Conservation (phyloP, 2,329 filamentous ascomycete species). For the Trichophyton verrucosum region DNA sequence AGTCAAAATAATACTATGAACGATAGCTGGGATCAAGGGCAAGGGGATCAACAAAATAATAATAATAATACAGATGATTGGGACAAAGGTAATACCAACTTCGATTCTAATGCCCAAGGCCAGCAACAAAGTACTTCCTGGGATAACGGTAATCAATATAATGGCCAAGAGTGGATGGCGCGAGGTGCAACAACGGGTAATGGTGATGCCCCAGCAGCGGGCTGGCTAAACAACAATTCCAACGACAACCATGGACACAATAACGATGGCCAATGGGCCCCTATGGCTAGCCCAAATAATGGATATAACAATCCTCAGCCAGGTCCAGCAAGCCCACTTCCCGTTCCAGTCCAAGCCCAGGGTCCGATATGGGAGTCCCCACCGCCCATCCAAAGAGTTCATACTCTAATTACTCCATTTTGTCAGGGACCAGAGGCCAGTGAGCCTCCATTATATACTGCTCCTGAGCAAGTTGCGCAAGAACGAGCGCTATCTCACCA, state of each 20-base stretch:
- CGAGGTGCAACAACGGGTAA: background rate
- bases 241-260: background rate
- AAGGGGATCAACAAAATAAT: background rate
- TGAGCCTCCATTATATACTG: slow-evolving; percentile 15
- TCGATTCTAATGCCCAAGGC: background rate
- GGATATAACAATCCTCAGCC: slow-evolving; percentile 3
- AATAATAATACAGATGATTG: background rate
- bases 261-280: background rate
- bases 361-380: slow-evolving; percentile 1
- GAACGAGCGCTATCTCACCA: slow-evolving; percentile 18
- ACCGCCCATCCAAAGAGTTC: slow-evolving; percentile 4
- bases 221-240: background rate
- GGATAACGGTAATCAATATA: background rate
- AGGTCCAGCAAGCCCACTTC: background rate
- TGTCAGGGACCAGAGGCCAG: slow-evolving; percentile 6
- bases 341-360: background rate
- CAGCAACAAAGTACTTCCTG: background rate
- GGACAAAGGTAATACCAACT: background rate
- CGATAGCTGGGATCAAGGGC: background rate
- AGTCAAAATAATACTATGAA: background rate
- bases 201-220: background rate
- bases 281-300: background rate
- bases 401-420: slow-evolving; percentile 9
- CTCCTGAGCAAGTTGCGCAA: slow-evolving; percentile 13
- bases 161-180: background rate